Percentiles rank a stretch among this genome's conserved stretches.
Conservation (phyloP, 1,284 basidiomycete species). For the Puccinia brachypodii region DNA sequence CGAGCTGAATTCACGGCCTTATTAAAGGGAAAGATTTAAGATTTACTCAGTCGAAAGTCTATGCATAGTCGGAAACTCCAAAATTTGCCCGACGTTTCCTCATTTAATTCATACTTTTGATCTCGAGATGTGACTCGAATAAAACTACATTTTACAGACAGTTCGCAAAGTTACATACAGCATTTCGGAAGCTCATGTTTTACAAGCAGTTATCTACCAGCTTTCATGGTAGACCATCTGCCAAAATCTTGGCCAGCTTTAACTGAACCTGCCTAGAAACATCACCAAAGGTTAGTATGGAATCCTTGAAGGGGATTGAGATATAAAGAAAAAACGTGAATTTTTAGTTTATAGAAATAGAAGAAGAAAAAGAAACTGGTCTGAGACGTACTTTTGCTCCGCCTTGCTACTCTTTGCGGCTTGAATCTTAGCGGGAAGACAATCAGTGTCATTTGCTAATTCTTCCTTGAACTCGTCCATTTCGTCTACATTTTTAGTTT, state of each 20-base stretch:
- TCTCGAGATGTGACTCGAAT: too few species aligned
- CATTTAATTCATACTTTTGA: too few species aligned
- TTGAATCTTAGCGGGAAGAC: constrained; percentile 15
- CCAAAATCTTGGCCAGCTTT: constrained; percentile 19
- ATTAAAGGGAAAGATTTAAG: too few species aligned
- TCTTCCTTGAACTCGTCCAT: constrained; percentile 13
- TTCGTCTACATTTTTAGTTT: neutral
- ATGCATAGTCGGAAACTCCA: too few species aligned
- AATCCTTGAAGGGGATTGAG: neutral
- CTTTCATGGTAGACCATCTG: constrained; percentile 9
- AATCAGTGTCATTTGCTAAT: neutral
- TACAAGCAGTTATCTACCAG: neutral
- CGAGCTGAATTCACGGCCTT: too few species aligned
- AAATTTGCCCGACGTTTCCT: too few species aligned
- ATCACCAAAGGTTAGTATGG: neutral
- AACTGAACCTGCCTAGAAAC: constrained; percentile 11
- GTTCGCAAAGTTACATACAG: too few species aligned
- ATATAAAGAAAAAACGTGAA: neutral
- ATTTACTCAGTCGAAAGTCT: too few species aligned
- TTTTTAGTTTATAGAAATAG: neutral
- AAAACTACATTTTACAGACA: too few species aligned
- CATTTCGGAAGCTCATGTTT: neutral
- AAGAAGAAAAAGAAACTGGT: neutral
- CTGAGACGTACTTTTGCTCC: constrained; percentile 1
- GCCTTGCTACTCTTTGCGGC: constrained; percentile 18